Evolutionary conservation across 371 early-diverging fungal species (phyloP), one percentile per base, ranked within the genome.

Genomic region (Entomophthora muscae): DNA sequence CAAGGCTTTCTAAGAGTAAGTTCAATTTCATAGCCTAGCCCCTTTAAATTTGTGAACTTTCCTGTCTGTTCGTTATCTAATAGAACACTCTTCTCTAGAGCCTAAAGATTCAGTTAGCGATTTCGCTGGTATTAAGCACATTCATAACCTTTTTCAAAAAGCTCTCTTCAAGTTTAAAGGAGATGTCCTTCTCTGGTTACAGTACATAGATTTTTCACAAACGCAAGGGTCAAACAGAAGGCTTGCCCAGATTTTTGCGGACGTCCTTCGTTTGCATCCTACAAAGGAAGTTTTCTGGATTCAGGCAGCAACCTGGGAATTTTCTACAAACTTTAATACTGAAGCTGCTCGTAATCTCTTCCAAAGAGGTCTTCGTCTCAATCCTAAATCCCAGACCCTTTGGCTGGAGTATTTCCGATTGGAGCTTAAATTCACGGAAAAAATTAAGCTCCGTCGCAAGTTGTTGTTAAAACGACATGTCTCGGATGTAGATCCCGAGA

Each of bases 341-440:
- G 76, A 73, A 2, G 82, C 88, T 13, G 94, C 93, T 0, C 77
- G 95, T 65, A 73, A 83, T 10, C 74, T 97, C 42, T 69, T 95
- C 73, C 95, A 93, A 71, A 81, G 98, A 10, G 93, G 83, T 0
- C 66, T 97, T 56, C 84, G 95, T 24, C 66, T 95, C 32, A 93
- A 91, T 64, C 78, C 85, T 0, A 77, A 83, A 30, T 72, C 76
- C 58, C 70, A 78, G 66, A 70, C 67, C 60, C 74, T 97, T 32
- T 97, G 95, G 94, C 78, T 81, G 23, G 92, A 92, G 72, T 97
- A 94, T 70, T 92, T 93, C 70, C 83, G 86, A 28, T 76, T 97
- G 29, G 98, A 97, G 72, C 69, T 91, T 24, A 71, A 89, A n/a
- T 93, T 86, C 66, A 76, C 90, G 28, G 90, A 88, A 67, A 91